Percentiles rank a stretch among this genome's conserved stretches.
These are phyloP conservation scores for Globisporangium perplexum DNA, from an alignment of 352 stramenopile species.

Conservation along the genomic window DNA sequence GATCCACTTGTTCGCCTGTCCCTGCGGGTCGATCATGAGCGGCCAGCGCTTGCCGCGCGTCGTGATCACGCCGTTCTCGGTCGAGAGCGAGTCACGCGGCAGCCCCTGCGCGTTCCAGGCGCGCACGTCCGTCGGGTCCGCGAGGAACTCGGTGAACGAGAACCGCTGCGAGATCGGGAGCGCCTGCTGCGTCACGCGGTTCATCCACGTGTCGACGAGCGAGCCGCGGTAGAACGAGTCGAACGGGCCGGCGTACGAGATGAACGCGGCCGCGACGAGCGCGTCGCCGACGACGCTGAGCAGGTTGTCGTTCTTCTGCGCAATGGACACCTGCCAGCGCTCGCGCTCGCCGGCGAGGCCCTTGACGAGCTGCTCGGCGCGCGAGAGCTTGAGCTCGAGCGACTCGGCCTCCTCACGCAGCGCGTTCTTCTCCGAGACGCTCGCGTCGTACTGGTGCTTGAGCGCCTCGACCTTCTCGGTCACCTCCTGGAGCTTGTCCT, in stretches of 20 bases:
- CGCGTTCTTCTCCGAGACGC: conserved; percentile 92
- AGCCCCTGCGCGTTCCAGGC: conserved; percentile 94
- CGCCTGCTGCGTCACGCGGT: conserved; percentile 72
- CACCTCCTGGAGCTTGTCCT: conserved; percentile 89
- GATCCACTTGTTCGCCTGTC: conserved; percentile 97
- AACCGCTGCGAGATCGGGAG: conserved; percentile 88
- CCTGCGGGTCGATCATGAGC: conserved; percentile 97
- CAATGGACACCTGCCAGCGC: conserved; percentile 91
- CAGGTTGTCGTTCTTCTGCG: conserved; percentile 84
- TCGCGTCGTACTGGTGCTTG: conserved; percentile 90
- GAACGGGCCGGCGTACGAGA: conserved; percentile 95
- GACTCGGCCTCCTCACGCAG: conserved; percentile 90
- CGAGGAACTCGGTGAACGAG: conserved; percentile 90
- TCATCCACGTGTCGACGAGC: conserved; percentile 88
- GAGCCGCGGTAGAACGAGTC: conserved; percentile 88
- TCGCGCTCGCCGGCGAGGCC: conserved; percentile 92
- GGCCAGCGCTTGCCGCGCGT: conserved; percentile 92
- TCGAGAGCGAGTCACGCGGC: conserved; percentile 90
- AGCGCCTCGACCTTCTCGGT: conserved; percentile 89
- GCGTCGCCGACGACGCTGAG: conserved; percentile 90
- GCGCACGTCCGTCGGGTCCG: conserved; percentile 90
- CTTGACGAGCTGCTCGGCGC: conserved; percentile 92
- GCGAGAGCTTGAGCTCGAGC: conserved; percentile 90
- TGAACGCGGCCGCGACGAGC: conserved; percentile 91
- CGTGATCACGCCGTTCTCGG: conserved; percentile 96